Conservation (phyloP, 2,329 filamentous ascomycete genomes). For the Trematosphaeria pertusa region DNA sequence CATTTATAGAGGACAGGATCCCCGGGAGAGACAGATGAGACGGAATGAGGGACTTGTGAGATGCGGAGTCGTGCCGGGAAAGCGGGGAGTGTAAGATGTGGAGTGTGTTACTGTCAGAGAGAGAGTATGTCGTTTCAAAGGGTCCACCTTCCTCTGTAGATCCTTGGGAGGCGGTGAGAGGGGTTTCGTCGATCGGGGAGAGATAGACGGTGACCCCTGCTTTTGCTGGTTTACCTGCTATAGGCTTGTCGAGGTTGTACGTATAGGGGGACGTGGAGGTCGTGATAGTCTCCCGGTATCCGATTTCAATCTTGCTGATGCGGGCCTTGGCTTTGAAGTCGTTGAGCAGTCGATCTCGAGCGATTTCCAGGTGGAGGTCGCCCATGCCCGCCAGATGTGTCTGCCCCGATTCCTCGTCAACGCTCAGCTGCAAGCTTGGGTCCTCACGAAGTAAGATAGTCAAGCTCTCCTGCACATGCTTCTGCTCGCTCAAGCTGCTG, state of each 20-base stretch:
- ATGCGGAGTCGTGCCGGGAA: constrained; percentile 43
- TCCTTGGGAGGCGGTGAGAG: constrained; percentile 21
- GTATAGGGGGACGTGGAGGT: constrained; percentile 63
- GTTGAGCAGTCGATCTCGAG: constrained; percentile 83
- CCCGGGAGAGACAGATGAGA: constrained; percentile 59
- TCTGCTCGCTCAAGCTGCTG: constrained; percentile 77
- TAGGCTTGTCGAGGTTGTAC: constrained; percentile 75
- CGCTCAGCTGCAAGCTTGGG: constrained; percentile 83
- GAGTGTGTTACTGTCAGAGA: constrained; percentile 73
- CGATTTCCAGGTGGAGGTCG: constrained; percentile 92
- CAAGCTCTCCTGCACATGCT: constrained; percentile 77
- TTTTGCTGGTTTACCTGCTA: constrained; percentile 80
- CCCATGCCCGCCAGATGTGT: constrained; percentile 97
- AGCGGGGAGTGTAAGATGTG: constrained; percentile 62
- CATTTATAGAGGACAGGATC: constrained; percentile 67
- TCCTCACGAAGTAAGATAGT: constrained; percentile 86
- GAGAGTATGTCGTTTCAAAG: constrained; percentile 36
- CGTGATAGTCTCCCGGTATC: constrained; percentile 85
- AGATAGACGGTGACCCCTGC: constrained; percentile 76
- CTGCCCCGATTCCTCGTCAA: constrained; percentile 89
- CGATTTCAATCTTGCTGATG: constrained; percentile 92
- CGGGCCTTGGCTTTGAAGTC: constrained; percentile 85
- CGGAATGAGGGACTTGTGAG: constrained; percentile 58
- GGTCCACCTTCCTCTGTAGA: constrained; percentile 33
- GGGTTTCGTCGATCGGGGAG: constrained; percentile 60